A percentile compares a stretch with the other conserved stretches of the same genome.
Conservation (phyloP, 176 grass and related monocot species). For the Oryza officinalis region DNA sequence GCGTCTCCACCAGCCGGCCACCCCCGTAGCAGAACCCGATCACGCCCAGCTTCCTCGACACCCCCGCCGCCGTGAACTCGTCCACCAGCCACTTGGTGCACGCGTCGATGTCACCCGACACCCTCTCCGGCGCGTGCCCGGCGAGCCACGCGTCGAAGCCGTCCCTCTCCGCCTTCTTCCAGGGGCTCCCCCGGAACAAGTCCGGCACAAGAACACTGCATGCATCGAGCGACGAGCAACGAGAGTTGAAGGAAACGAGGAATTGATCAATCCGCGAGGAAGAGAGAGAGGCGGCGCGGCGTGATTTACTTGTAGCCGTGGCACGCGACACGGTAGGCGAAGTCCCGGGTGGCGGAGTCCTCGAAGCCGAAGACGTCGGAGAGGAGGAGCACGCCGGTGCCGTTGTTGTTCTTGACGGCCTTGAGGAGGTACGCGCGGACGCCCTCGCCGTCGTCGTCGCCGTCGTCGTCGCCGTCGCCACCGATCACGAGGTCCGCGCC, state of each 20-base stretch:
- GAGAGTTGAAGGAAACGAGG: not conserved
- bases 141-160: slow-evolving; percentile 44
- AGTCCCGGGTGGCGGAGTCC: slow-evolving; percentile 81
- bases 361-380: slow-evolving; percentile 89
- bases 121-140: slow-evolving; percentile 33
- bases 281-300: no score
- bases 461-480: slow-evolving; percentile 58
- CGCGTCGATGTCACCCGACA: slow-evolving; percentile 66
- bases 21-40: slow-evolving; percentile 92
- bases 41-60: slow-evolving; percentile 72
- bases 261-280: not conserved
- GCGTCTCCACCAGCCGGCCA: slow-evolving; percentile 54
- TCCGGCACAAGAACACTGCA: slow-evolving; percentile 90
- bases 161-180: slow-evolving; percentile 38
- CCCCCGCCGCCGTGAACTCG: slow-evolving; percentile 61
- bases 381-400: slow-evolving; percentile 73
- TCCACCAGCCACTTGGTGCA: slow-evolving; percentile 73
- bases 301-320: slow-evolving; percentile 81
- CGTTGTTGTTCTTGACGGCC: slow-evolving; percentile 98
- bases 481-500: slow-evolving; percentile 77
- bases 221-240: slow-evolving; percentile 20
- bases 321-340: slow-evolving; percentile 89
- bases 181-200: slow-evolving; percentile 75
- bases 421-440: slow-evolving; percentile 65
- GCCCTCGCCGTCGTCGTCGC: slow-evolving; percentile 43